A percentile compares a stretch with the other conserved stretches of the same genome.
phyloP scores from a whole-genome alignment of 1,284 basidiomycete genomes.

The Marasmius sp. region DNA sequence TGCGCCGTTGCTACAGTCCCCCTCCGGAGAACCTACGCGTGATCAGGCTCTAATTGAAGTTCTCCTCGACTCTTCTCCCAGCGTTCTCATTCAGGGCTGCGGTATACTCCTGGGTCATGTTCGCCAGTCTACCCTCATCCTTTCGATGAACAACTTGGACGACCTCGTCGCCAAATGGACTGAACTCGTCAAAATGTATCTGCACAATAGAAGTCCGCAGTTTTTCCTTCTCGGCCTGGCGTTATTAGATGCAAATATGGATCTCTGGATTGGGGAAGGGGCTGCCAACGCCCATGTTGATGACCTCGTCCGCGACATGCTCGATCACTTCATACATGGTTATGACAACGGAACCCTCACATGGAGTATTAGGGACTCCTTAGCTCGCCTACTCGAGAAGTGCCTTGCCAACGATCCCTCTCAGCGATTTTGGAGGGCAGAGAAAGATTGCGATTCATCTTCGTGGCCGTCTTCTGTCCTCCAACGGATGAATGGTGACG shows the following conservation, averaged over 20 bases:
- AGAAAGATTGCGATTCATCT: conserved; percentile 30
- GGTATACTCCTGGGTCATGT: conserved; percentile 59
- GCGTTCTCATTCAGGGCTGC: conserved; percentile 58
- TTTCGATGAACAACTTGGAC: conserved; percentile 52
- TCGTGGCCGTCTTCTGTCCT: conserved; percentile 49
- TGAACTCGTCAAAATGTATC: conserved; percentile 56
- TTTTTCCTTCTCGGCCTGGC: conserved; percentile 56
- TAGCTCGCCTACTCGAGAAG: conserved; percentile 65
- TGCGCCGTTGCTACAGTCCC: conserved; percentile 60
- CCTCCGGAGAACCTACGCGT: conserved; percentile 54
- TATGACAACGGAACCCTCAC: conserved; percentile 45
- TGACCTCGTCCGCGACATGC: conserved; percentile 47
- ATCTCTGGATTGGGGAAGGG: conserved; percentile 56
- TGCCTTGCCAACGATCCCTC: conserved; percentile 65
- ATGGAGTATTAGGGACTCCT: conserved; percentile 70
- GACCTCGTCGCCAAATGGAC: conserved; percentile 55
- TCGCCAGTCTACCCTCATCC: conserved; percentile 50
- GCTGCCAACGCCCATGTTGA: conserved; percentile 39
- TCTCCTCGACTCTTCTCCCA: conserved; percentile 49
- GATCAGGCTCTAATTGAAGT: conserved; percentile 66
- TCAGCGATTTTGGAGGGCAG: conserved; percentile 47
- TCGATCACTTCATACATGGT: conserved; percentile 50
- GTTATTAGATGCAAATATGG: conserved; percentile 67
- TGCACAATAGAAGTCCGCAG: conserved; percentile 54
- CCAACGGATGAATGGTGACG: conserved; percentile 57